Conservation (phyloP, 129 eudicot genomes). For the Daucus carota region DH1_v3.0 NC_030386.2:11680501-11681000, state of each 20-base stretch:
- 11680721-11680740: background rate
- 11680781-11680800: too few relatives aligned
- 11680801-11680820: too few relatives aligned
- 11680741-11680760: background rate
- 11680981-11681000: too few relatives aligned
- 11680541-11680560: constrained; percentile 4
- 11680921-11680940: too few relatives aligned
- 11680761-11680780: too few relatives aligned
- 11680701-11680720: background rate
- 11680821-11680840: too few relatives aligned
- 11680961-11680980: too few relatives aligned
- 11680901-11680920: too few relatives aligned
- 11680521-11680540: constrained; percentile 1
- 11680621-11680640: background rate
- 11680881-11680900: too few relatives aligned
- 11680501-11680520: background rate
- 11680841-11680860: too few relatives aligned
- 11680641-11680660: constrained; percentile 7
- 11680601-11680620: constrained; percentile 16
- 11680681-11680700: background rate
- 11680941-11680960: too few relatives aligned
- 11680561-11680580: background rate
- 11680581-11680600: constrained; percentile 8
- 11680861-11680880: too few relatives aligned
- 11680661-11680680: constrained; percentile 1